Evolutionary conservation across 345 rosid genomes (phyloP), one percentile per base, ranked within the genome.

Genomic region (Limnanthes douglasii): DNA sequence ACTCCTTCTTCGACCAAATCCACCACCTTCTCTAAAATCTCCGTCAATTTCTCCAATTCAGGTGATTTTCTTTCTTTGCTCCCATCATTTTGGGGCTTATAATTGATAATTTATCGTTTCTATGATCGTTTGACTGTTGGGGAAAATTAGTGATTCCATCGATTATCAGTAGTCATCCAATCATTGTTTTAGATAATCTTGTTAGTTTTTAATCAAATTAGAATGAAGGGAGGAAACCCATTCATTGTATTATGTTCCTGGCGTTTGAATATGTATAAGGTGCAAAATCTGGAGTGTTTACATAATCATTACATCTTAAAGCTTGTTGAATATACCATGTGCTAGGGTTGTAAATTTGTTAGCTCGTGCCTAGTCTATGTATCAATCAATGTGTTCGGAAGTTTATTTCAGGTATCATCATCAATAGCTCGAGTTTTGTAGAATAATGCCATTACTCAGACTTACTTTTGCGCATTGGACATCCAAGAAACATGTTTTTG

Each of bases 1-100:
- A 23, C 11, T 26, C 8, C 34, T 12, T 49, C 58, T 49, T 37
- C 51, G 30, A 3, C 33, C 34, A 45, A 41, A 41, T 45, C 55
- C 17, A 41, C 13, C 28, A 20, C 41, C 0, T 50, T 67, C 50
- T 44, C 34, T 26, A 57, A 31, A 2, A 42, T 65, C 43, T 61
- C 45, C 1, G 11, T 47, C 58, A 65, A 27, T 52, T 37, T 50
- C 56, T 60, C 73, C 0, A 33, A 31, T 55, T 53, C 82, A 32
- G 72, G 78, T 69, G 41, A 48, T 11, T 27, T 29, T 56, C 21
- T 20, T 17, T n/a, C 19, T 15, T 8, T 18, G 4, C 0, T 25
- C 31, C n/a, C n/a, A n/a, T n/a, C n/a, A n/a, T 29, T 39, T 9
- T 16, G 18, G 40, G 5, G 5, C 6, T 28, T 7, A 3, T 10